phyloP scores from a whole-genome alignment of 2,329 filamentous ascomycete species.

The Neoarthrinium moseri region DNA sequence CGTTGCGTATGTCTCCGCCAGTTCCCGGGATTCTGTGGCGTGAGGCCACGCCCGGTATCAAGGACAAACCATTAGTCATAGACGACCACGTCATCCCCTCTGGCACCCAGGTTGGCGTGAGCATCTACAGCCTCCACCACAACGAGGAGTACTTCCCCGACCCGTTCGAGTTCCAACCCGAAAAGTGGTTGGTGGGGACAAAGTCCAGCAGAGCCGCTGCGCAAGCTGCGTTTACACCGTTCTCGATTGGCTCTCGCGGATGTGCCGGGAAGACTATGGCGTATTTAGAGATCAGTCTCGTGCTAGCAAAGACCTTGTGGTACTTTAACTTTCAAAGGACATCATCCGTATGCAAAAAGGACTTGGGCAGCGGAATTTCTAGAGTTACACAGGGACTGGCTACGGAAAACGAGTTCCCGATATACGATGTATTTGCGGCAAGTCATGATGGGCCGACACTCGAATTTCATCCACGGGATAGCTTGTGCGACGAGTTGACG shows the following conservation, averaged over 20 bases:
- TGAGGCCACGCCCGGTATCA: slow-evolving; percentile 16
- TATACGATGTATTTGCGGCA: not conserved
- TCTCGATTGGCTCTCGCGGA: slow-evolving; percentile 31
- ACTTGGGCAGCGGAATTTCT: not conserved
- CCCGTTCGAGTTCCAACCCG: slow-evolving; percentile 25
- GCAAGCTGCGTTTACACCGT: slow-evolving; percentile 24
- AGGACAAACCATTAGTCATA: slow-evolving; percentile 15
- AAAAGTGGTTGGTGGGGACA: slow-evolving; percentile 29
- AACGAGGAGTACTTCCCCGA: slow-evolving; percentile 26
- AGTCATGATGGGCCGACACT: not conserved
- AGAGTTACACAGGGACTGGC: not conserved
- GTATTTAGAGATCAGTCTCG: slow-evolving; percentile 19
- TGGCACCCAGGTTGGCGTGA: slow-evolving; percentile 30
- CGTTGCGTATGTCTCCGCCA: slow-evolving; percentile 43
- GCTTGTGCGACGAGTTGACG: not conserved
- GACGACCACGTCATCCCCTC: slow-evolving; percentile 27
- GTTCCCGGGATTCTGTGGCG: slow-evolving; percentile 32
- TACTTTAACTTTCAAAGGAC: slow-evolving; percentile 13
- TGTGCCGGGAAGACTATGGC: slow-evolving; percentile 32
- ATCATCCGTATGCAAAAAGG: not conserved
- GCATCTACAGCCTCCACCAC: slow-evolving; percentile 33
- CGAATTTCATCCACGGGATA: not conserved
- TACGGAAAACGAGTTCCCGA: not conserved
- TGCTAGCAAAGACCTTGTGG: slow-evolving; percentile 17
- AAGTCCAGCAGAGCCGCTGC: slow-evolving; percentile 11